These are phyloP conservation scores for Aspergillus costaricaensis DNA, from an alignment of 2,329 filamentous ascomycete genomes.

Conservation along the genomic window DNA sequence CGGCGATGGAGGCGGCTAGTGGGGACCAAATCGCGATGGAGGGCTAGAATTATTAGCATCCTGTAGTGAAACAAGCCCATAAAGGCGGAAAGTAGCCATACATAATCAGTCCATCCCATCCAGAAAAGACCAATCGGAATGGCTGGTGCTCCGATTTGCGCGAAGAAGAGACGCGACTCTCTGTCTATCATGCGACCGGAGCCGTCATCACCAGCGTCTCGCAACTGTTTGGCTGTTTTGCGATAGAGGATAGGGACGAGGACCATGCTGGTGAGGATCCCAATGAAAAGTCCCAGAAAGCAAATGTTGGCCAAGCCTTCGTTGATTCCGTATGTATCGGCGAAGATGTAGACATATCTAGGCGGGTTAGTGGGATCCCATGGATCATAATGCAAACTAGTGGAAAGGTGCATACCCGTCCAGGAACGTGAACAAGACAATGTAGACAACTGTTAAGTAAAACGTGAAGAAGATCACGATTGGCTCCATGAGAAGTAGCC, in stretches of 20 bases:
- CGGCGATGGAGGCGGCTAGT: conserved; percentile 52
- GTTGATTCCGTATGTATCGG: conserved; percentile 50
- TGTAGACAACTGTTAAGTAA: conserved; percentile 33
- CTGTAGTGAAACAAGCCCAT: too few species aligned
- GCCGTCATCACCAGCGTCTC: conserved; percentile 32
- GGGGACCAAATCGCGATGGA: conserved; percentile 54
- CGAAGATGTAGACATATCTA: conserved; percentile 53
- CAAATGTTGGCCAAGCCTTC: conserved; percentile 49
- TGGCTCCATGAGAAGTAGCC: conserved; percentile 26
- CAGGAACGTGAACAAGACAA: conserved; percentile 36
- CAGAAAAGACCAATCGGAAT: conserved; percentile 58
- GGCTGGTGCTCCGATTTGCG: conserved; percentile 52
- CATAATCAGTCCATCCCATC: conserved; percentile 56
- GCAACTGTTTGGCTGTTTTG: conserved; percentile 39
- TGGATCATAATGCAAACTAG: background rate
- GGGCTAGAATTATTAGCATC: conserved; percentile 18
- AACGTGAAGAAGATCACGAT: conserved; percentile 28
- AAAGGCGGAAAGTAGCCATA: conserved; percentile 8
- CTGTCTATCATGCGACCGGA: conserved; percentile 29
- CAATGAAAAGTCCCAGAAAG: conserved; percentile 51
- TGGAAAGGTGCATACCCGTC: conserved; percentile 34
- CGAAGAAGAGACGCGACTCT: conserved; percentile 56
- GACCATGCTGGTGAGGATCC: conserved; percentile 37
- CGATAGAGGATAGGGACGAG: conserved; percentile 51
- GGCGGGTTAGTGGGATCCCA: background rate